A percentile compares a stretch with the other conserved stretches of the same genome.
These are phyloP conservation scores for Ogataea paradorogensis DNA, from an alignment of 805 yeast species.

Conservation along the genomic window DNA sequence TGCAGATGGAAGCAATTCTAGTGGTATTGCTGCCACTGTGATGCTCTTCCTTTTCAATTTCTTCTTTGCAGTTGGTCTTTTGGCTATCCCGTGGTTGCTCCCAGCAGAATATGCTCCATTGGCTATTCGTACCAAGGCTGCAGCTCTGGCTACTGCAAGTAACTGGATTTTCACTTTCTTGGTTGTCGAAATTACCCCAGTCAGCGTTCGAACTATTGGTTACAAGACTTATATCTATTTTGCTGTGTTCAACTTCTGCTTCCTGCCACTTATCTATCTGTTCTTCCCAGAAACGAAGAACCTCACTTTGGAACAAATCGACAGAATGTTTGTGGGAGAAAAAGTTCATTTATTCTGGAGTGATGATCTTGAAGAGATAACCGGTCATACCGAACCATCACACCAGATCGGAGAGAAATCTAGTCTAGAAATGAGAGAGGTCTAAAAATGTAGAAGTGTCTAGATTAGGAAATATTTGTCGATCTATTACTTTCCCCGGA, in stretches of 20 bases:
- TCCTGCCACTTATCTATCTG: constrained; percentile 54
- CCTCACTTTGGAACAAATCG: constrained; percentile 64
- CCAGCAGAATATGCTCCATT: constrained; percentile 60
- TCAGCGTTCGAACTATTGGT: constrained; percentile 46
- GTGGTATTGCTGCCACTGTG: constrained; percentile 49
- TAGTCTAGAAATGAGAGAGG: constrained; percentile 2
- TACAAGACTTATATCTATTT: constrained; percentile 48
- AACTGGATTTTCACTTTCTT: constrained; percentile 75
- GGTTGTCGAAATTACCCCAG: constrained; percentile 65
- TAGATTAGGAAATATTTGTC: not conserved
- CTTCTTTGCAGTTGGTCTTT: constrained; percentile 69
- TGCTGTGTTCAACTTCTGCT: constrained; percentile 53
- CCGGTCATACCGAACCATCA: not conserved
- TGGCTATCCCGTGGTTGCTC: constrained; percentile 51
- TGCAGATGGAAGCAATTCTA: constrained; percentile 39
- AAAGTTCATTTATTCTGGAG: constrained; percentile 17
- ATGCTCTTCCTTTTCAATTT: constrained; percentile 60
- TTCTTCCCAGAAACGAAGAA: constrained; percentile 68
- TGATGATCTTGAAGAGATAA: constrained; percentile 9
- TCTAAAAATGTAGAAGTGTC: not conserved
- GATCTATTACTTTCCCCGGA: not conserved
- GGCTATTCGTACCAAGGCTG: constrained; percentile 65
- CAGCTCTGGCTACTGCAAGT: constrained; percentile 63
- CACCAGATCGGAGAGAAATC: constrained; percentile 3
- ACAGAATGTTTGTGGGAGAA: constrained; percentile 44